These are phyloP conservation scores for Setomelanomma holmii DNA, from an alignment of 2,329 filamentous ascomycete genomes.

Conservation along the genomic window DNA sequence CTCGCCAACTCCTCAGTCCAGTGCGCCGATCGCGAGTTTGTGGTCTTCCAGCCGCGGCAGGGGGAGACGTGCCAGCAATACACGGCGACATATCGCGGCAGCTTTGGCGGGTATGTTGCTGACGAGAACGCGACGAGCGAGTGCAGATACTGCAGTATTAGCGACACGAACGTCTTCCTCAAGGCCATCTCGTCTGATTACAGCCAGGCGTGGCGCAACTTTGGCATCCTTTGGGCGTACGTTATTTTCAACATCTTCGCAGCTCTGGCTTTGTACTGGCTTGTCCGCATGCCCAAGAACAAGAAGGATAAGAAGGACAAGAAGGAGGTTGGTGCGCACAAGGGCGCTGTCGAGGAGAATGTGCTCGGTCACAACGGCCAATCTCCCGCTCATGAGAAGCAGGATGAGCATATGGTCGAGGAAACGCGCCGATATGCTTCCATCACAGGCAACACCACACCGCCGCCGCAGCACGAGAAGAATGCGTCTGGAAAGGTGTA, in stretches of 20 bases:
- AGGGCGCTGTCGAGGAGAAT: constrained; percentile 10
- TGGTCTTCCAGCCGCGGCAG: constrained; percentile 68
- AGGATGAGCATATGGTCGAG: constrained; percentile 13
- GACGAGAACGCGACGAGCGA: constrained; percentile 38
- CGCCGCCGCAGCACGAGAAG: constrained; percentile 5
- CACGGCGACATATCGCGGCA: constrained; percentile 41
- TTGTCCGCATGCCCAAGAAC: constrained; percentile 60
- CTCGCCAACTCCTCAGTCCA: constrained; percentile 70
- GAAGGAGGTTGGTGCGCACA: constrained; percentile 6
- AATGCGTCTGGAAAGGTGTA: constrained; percentile 25
- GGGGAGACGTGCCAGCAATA: constrained; percentile 53
- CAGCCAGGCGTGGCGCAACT: constrained; percentile 59
- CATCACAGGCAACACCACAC: constrained; percentile 18
- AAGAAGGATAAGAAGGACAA: constrained; percentile 49
- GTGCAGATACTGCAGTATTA: constrained; percentile 54
- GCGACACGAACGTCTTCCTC: constrained; percentile 54
- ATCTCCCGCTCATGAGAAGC: constrained; percentile 8
- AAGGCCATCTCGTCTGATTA: constrained; percentile 52
- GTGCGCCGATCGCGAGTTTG: constrained; percentile 74
- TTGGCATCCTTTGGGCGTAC: constrained; percentile 62
- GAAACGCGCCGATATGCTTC: constrained; percentile 7
- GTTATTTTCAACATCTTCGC: constrained; percentile 60
- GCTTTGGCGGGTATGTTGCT: constrained; percentile 47
- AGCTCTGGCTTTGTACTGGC: constrained; percentile 62
- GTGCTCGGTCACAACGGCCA: constrained; percentile 12